A percentile compares a stretch with the other conserved stretches of the same genome.
phyloP scores from a whole-genome alignment of 1,284 basidiomycete species.

The Trametes pubescens region DNA sequence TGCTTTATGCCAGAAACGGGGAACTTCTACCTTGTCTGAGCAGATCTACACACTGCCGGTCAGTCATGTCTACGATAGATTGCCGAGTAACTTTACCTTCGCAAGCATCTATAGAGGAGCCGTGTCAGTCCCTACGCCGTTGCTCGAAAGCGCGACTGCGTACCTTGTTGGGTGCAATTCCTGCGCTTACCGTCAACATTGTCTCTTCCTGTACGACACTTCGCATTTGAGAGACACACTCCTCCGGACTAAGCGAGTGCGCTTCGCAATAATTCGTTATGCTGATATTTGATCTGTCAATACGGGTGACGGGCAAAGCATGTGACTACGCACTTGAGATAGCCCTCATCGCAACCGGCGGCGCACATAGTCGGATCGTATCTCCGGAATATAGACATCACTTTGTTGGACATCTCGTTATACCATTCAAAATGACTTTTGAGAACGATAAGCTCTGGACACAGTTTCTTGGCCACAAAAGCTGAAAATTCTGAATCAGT shows the following conservation, averaged over 20 bases:
- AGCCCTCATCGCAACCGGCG: slow-evolving; percentile 90
- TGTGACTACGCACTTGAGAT: slow-evolving; percentile 69
- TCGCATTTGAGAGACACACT: slow-evolving; percentile 84
- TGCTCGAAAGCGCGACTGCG: slow-evolving; percentile 12
- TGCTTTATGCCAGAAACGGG: not conserved
- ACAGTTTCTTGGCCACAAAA: slow-evolving; percentile 93
- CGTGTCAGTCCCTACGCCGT: not conserved
- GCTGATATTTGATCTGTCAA: slow-evolving; percentile 46
- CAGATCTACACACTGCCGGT: slow-evolving; percentile 69
- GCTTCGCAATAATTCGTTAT: slow-evolving; percentile 81
- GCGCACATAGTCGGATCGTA: slow-evolving; percentile 86
- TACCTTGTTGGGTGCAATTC: slow-evolving; percentile 90
- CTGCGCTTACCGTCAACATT: slow-evolving; percentile 91
- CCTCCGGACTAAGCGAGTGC: slow-evolving; percentile 70
- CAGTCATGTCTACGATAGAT: too few relatives aligned
- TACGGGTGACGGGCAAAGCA: not conserved
- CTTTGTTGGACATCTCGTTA: slow-evolving; percentile 70
- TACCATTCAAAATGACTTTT: slow-evolving; percentile 72
- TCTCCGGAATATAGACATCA: slow-evolving; percentile 74
- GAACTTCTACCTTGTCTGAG: slow-evolving; percentile 78
- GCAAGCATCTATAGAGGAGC: slow-evolving; percentile 41
- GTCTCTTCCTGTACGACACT: slow-evolving; percentile 77
- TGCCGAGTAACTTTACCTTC: slow-evolving; percentile 32
- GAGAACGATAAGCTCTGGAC: slow-evolving; percentile 89
- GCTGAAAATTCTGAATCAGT: slow-evolving; percentile 47